These are phyloP conservation scores for Lomentospora prolificans DNA, from an alignment of 2,329 filamentous ascomycete species.

Conservation along the genomic window DNA sequence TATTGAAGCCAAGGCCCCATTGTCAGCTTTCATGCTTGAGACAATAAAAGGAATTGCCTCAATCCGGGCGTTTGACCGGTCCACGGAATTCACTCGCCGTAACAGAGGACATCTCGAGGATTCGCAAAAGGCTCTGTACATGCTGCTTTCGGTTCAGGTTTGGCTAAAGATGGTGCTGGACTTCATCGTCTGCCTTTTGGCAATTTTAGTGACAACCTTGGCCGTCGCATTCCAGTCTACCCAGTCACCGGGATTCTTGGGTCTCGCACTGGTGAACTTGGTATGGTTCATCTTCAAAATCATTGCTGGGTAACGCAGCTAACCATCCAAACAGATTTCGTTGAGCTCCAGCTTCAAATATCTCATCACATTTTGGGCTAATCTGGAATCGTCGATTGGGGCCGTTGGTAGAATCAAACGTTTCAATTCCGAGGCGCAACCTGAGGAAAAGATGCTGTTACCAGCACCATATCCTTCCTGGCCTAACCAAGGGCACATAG, in stretches of 20 bases:
- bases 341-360: constrained; percentile 20
- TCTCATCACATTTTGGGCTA: constrained; percentile 23
- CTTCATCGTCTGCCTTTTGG: constrained; percentile 36
- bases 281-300: constrained; percentile 16
- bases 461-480: constrained; percentile 14
- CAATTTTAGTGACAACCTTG: constrained; percentile 32
- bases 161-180: constrained; percentile 45
- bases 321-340: background rate
- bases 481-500: constrained; percentile 21
- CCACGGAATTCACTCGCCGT: constrained; percentile 22
- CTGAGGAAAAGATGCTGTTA: constrained; percentile 13
- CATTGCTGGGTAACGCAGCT: background rate
- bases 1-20: constrained; percentile 49
- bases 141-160: constrained; percentile 46
- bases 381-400: constrained; percentile 19
- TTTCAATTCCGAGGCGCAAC: constrained; percentile 16
- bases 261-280: constrained; percentile 27
- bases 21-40: constrained; percentile 47
- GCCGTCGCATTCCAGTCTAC: constrained; percentile 32
- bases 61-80: constrained; percentile 47
- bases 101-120: constrained; percentile 31
- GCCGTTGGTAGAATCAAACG: constrained; percentile 18
- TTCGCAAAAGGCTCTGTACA: constrained; percentile 47
- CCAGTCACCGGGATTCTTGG: constrained; percentile 26
- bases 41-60: constrained; percentile 44